Percentiles rank a stretch among this genome's conserved stretches.
Conservation (phyloP, 805 yeast species). For the Candida ovalis region DNA sequence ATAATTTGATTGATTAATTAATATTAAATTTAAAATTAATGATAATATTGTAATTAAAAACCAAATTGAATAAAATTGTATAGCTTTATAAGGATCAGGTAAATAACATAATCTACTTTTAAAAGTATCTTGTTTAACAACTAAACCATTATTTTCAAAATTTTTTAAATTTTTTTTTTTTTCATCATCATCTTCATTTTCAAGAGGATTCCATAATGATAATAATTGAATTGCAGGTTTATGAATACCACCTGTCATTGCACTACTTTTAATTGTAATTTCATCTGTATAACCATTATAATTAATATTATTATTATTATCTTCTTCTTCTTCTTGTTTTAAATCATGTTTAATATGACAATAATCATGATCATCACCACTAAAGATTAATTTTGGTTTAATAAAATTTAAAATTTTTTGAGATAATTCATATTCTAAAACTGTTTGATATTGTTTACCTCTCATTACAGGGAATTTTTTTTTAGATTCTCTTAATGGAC, state of each 20-base stretch:
- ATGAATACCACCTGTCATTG: constrained; percentile 89
- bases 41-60: constrained; percentile 2
- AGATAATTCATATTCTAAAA: constrained; percentile 57
- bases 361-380: constrained; percentile 97
- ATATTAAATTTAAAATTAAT: background rate
- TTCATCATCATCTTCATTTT: background rate
- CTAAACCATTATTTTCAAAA: constrained; percentile 17
- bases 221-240: constrained; percentile 85
- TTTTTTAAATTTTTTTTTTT: constrained; percentile 2
- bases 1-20: background rate
- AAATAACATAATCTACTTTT: constrained; percentile 28
- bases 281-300: constrained; percentile 38
- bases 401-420: constrained; percentile 52
- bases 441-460: constrained; percentile 89
- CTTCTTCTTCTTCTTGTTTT: background rate
- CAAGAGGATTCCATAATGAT: constrained; percentile 44
- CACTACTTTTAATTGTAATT: constrained; percentile 81
- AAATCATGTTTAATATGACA: constrained; percentile 67
- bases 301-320: background rate
- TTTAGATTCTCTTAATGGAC: constrained; percentile 67
- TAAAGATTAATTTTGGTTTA: constrained; percentile 67
- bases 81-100: constrained; percentile 25
- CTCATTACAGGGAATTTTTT: constrained; percentile 60
- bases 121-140: constrained; percentile 26
- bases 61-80: constrained; percentile 17